phyloP scores from a whole-genome alignment of 2,329 filamentous ascomycete species.

The Fusarium compactum region DNA sequence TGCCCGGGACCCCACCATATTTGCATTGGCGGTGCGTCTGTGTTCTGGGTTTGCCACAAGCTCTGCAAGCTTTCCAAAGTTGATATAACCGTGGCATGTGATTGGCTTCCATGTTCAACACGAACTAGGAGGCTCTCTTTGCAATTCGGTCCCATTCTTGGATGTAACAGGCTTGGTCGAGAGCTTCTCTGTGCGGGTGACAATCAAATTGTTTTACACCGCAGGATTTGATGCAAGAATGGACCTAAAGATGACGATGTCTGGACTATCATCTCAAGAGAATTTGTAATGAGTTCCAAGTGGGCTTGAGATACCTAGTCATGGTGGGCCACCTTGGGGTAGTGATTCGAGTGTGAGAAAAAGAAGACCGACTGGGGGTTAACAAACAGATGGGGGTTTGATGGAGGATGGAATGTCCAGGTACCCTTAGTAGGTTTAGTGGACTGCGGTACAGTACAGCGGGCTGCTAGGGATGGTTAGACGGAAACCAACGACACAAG shows the following conservation, averaged over 20 bases:
- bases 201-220: slow-evolving; percentile 1
- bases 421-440: background rate
- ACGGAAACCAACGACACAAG: slow-evolving; percentile 29
- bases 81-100: slow-evolving; percentile 20
- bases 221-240: slow-evolving; percentile 7
- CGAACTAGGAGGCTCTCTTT: background rate
- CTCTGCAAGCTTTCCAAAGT: slow-evolving; percentile 23
- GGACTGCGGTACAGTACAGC: slow-evolving; percentile 6
- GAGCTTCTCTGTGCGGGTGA: slow-evolving; percentile 7
- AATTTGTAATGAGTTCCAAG: slow-evolving; percentile 39
- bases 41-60: slow-evolving; percentile 34
- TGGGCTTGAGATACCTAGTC: slow-evolving; percentile 20
- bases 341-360: slow-evolving; percentile 17
- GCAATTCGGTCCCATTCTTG: background rate
- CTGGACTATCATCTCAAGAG: slow-evolving; percentile 15
- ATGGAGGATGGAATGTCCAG: slow-evolving; percentile 1
- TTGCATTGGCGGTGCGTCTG: slow-evolving; percentile 15
- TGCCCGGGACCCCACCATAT: slow-evolving; percentile 20
- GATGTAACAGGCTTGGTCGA: slow-evolving; percentile 3
- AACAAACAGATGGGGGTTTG: background rate
- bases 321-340: slow-evolving; percentile 31
- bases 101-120: slow-evolving; percentile 28
- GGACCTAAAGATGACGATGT: slow-evolving; percentile 23
- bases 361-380: slow-evolving; percentile 19
- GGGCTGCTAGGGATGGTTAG: slow-evolving; percentile 22